phyloP scores from a whole-genome alignment of 2,329 filamentous ascomycete genomes.

The Hypoxylon sp. region DNA sequence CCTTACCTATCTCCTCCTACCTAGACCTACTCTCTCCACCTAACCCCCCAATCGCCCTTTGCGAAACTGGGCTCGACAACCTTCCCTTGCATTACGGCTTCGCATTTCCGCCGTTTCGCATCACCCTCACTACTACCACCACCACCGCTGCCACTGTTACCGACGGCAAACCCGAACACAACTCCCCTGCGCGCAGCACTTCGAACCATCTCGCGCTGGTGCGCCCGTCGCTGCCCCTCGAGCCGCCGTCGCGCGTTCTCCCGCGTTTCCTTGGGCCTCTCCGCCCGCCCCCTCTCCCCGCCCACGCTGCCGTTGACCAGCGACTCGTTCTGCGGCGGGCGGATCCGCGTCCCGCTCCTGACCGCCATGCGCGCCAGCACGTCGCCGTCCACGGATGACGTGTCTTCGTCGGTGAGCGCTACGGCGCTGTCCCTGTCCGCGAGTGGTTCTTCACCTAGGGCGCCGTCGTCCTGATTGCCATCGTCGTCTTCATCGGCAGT shows the following conservation, averaged over 20 bases:
- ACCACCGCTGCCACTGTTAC: constrained; percentile 4
- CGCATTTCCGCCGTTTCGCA: constrained; percentile 62
- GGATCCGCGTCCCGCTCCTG: constrained; percentile 56
- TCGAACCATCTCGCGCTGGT: constrained; percentile 56
- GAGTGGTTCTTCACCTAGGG: constrained; percentile 42
- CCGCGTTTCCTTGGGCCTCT: constrained; percentile 66
- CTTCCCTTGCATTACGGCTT: constrained; percentile 71
- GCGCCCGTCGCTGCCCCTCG: constrained; percentile 64
- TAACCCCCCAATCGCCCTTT: constrained; percentile 71
- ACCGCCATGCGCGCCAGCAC: constrained; percentile 54
- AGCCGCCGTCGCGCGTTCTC: constrained; percentile 65
- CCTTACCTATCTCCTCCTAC: neutral
- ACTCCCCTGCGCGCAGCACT: constrained; percentile 68
- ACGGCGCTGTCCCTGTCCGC: constrained; percentile 16
- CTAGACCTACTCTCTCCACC: constrained; percentile 65
- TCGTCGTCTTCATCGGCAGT: constrained; percentile 62
- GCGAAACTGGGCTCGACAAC: constrained; percentile 73
- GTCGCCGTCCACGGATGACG: constrained; percentile 34
- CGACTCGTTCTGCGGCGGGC: constrained; percentile 58
- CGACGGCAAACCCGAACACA: constrained; percentile 65
- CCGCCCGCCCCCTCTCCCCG: constrained; percentile 68
- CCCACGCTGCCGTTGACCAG: constrained; percentile 70
- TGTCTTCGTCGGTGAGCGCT: constrained; percentile 19
- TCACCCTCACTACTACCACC: constrained; percentile 3
- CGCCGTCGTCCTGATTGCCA: constrained; percentile 61